These are phyloP conservation scores for Sutorius eximius DNA, from an alignment of 1,284 basidiomycete genomes.

Conservation along the genomic window DNA sequence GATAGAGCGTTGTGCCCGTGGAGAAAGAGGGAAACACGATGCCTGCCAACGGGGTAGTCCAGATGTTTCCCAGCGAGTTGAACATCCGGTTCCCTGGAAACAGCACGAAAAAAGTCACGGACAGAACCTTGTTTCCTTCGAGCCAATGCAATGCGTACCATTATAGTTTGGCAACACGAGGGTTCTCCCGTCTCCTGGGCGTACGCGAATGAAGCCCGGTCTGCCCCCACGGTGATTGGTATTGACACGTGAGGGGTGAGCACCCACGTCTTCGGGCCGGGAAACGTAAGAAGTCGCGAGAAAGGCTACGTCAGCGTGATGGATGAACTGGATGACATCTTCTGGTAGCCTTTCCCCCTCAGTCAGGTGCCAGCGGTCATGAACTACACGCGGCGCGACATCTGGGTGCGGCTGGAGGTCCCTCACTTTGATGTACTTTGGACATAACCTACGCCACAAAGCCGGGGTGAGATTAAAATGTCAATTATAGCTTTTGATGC, in stretches of 20 bases:
- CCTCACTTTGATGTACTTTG: constrained; percentile 61
- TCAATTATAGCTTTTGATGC: background rate
- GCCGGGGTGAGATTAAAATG: background rate
- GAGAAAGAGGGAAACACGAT: constrained; percentile 54
- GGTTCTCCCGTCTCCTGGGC: constrained; percentile 51
- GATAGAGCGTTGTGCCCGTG: constrained; percentile 57
- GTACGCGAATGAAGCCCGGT: constrained; percentile 57
- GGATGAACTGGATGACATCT: constrained; percentile 48
- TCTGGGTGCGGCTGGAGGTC: constrained; percentile 42
- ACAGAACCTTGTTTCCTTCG: background rate
- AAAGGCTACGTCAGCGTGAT: constrained; percentile 51
- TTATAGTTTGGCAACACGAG: constrained; percentile 61
- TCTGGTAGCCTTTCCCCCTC: constrained; percentile 42
- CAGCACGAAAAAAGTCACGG: background rate
- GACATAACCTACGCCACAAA: constrained; percentile 42
- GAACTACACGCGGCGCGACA: constrained; percentile 39
- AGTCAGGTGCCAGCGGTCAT: constrained; percentile 36
- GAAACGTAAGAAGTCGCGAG: constrained; percentile 53
- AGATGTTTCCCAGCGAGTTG: constrained; percentile 63
- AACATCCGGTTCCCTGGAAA: constrained; percentile 55
- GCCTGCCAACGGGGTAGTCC: constrained; percentile 52
- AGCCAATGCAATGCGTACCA: constrained; percentile 38
- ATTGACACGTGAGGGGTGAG: constrained; percentile 56
- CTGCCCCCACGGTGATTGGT: constrained; percentile 66
- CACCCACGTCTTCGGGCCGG: constrained; percentile 33